Conservation (phyloP, 2,329 filamentous ascomycete species). For the Fusarium circinatum region DNA sequence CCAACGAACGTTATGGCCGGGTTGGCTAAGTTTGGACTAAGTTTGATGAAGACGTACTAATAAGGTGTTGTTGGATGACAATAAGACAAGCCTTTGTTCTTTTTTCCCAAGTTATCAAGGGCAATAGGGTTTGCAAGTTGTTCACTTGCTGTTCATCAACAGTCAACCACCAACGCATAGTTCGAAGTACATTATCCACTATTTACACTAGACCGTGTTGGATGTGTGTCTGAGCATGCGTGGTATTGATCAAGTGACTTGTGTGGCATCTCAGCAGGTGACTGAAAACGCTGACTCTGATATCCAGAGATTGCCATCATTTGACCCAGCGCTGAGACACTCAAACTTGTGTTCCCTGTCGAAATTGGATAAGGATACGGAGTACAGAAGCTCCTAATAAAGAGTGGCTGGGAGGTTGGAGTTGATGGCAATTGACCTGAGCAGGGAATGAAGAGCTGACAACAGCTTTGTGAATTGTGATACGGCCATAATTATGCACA, state of each 20-base stretch:
- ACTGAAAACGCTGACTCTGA: constrained; percentile 6
- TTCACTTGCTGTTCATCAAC: not conserved
- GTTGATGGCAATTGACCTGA: not conserved
- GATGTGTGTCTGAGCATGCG: not conserved
- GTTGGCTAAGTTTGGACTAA: not conserved
- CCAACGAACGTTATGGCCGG: not conserved
- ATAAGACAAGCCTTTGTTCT: not conserved
- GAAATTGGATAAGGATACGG: not conserved
- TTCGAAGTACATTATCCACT: not conserved
- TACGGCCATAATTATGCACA: not conserved
- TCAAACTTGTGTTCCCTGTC: not conserved
- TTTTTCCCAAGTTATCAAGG: not conserved
- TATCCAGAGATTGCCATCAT: constrained; percentile 6
- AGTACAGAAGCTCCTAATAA: not conserved
- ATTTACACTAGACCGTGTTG: not conserved
- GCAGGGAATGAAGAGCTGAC: not conserved
- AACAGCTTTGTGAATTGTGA: not conserved
- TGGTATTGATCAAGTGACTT: constrained; percentile 19
- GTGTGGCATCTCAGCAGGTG: constrained; percentile 11
- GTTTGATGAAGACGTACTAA: not conserved
- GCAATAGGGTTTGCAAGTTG: not conserved
- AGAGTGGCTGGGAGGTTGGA: not conserved
- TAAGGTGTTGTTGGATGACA: not conserved
- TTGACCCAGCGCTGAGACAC: constrained; percentile 19
- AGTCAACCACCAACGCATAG: not conserved